Conservation (phyloP, 202 grass and related monocot species). For the Brachypodium distachyon region DNA sequence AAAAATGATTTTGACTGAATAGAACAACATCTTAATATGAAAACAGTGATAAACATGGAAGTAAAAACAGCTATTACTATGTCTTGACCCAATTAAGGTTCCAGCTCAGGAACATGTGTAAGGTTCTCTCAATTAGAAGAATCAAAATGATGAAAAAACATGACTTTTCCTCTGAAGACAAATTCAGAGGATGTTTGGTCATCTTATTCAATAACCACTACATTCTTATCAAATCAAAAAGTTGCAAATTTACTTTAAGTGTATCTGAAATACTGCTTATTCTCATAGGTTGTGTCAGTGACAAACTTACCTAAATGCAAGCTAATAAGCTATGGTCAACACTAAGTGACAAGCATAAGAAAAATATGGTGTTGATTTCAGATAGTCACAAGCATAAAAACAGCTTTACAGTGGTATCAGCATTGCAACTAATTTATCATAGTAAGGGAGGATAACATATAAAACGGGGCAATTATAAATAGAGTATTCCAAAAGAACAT, state of each 20-base stretch:
- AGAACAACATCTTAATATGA: neutral
- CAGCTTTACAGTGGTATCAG: neutral
- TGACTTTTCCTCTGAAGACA: neutral
- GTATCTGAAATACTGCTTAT: neutral
- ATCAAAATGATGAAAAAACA: neutral
- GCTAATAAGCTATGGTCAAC: neutral
- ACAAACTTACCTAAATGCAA: neutral
- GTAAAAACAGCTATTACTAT: neutral
- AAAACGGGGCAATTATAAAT: neutral
- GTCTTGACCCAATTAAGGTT: neutral
- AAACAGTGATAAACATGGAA: neutral
- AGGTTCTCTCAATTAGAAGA: neutral
- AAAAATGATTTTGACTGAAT: neutral
- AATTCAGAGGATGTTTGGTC: neutral
- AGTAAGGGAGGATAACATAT: neutral
- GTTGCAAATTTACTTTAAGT: neutral
- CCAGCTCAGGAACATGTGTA: neutral
- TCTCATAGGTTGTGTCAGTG: neutral
- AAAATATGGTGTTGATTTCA: neutral
- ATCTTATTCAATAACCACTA: neutral
- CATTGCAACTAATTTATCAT: neutral
- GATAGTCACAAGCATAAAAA: neutral
- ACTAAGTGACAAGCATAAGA: neutral
- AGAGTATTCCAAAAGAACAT: neutral
- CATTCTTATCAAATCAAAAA: slow-evolving; percentile 4